phyloP scores from a whole-genome alignment of 495 filamentous ascomycete species.

The Aspergillus mulundensis region DNA sequence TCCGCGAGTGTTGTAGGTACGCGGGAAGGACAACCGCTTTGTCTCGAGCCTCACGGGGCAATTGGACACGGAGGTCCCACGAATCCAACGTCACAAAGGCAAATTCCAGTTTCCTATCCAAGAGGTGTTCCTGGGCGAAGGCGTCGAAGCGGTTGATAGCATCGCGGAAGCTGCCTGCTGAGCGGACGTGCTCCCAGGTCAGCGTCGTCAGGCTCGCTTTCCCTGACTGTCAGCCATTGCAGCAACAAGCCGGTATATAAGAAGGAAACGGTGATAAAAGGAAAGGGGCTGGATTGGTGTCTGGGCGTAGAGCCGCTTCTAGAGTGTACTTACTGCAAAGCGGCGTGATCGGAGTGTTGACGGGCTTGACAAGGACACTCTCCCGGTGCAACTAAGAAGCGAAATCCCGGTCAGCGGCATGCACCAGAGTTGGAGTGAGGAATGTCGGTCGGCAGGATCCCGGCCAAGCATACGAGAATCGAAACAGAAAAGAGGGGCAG shows the following conservation, averaged over 20 bases:
- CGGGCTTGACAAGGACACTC: constrained; percentile 92
- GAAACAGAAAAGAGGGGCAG: constrained; percentile 15
- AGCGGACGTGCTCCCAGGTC: constrained; percentile 98
- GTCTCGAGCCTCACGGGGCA: constrained; percentile 94
- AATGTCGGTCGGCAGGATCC: constrained; percentile 2
- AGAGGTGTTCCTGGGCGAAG: constrained; percentile 85
- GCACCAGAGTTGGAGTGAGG: constrained; percentile 11
- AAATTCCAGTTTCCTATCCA: constrained; percentile 83
- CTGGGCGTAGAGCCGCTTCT: neutral
- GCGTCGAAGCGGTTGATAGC: constrained; percentile 91
- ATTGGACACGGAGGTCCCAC: constrained; percentile 96
- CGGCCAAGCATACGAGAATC: constrained; percentile 9
- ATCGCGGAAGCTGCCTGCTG: constrained; percentile 93
- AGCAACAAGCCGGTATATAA: constrained; percentile 20
- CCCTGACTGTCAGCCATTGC: constrained; percentile 31
- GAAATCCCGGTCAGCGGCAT: constrained; percentile 13
- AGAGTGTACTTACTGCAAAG: constrained; percentile 81
- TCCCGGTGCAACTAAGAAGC: constrained; percentile 76
- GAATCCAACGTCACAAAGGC: constrained; percentile 97
- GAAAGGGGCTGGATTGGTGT: constrained; percentile 8
- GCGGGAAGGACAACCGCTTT: constrained; percentile 96
- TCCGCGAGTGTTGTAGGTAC: constrained; percentile 94
- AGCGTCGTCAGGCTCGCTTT: constrained; percentile 93
- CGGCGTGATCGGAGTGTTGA: constrained; percentile 97
- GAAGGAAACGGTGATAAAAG: constrained; percentile 8